phyloP scores from a whole-genome alignment of 805 yeast species.

The Torulaspora maleeae region DNA sequence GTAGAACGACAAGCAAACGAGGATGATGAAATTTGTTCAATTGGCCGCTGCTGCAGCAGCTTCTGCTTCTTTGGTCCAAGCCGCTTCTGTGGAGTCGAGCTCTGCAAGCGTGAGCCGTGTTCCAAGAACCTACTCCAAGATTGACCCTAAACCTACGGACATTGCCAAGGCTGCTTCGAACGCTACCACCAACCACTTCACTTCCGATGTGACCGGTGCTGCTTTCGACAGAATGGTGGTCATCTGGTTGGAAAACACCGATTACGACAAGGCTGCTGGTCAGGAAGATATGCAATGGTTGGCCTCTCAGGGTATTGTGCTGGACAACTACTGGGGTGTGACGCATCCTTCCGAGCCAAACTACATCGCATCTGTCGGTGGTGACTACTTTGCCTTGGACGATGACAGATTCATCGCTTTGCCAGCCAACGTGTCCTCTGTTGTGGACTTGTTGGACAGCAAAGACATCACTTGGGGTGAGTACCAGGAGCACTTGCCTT shows the following conservation, averaged over 20 bases:
- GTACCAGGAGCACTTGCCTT: slow-evolving; percentile 51
- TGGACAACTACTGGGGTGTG: slow-evolving; percentile 49
- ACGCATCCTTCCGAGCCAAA: slow-evolving; percentile 55
- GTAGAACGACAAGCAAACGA: background rate
- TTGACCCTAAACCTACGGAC: slow-evolving; percentile 34
- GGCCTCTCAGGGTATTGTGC: slow-evolving; percentile 42
- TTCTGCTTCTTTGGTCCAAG: slow-evolving; percentile 6
- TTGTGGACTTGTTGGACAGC: slow-evolving; percentile 46
- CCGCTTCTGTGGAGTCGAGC: slow-evolving; percentile 11
- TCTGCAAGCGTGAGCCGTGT: slow-evolving; percentile 21
- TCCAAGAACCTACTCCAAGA: slow-evolving; percentile 31
- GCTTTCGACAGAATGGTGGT: slow-evolving; percentile 40
- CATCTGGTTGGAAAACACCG: slow-evolving; percentile 51
- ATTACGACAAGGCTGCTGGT: slow-evolving; percentile 47
- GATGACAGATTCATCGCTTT: slow-evolving; percentile 43
- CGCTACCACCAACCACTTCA: slow-evolving; percentile 32
- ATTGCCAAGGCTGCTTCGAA: slow-evolving; percentile 35
- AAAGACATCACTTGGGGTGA: slow-evolving; percentile 49
- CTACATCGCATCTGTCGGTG: slow-evolving; percentile 47
- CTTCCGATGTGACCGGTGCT: slow-evolving; percentile 39
- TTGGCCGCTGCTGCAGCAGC: slow-evolving; percentile 5
- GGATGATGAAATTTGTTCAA: slow-evolving; percentile 4
- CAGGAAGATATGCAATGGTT: slow-evolving; percentile 42
- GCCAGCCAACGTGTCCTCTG: slow-evolving; percentile 44
- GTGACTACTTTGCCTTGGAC: slow-evolving; percentile 48